phyloP scores from a whole-genome alignment of 805 yeast species.

The Metschnikowia kunwiensis region DNA sequence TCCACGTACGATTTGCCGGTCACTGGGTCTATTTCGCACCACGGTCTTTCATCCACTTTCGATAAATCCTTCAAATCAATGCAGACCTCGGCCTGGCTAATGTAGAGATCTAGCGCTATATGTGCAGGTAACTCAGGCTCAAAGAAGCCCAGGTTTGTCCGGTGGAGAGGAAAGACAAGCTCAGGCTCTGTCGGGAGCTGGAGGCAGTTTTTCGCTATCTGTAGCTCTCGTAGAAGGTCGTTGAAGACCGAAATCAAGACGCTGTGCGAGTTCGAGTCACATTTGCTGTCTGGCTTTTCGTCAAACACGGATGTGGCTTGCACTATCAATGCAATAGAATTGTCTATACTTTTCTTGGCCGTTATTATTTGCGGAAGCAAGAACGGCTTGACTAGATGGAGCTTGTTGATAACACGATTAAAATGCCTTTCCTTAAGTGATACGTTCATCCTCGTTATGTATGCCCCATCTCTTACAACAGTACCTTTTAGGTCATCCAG shows the following conservation, averaged over 20 bases:
- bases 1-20: slow-evolving; percentile 56
- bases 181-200: slow-evolving; percentile 52
- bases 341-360: slow-evolving; percentile 42
- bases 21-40: slow-evolving; percentile 50
- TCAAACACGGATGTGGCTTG: slow-evolving; percentile 21
- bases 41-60: slow-evolving; percentile 54
- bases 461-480: slow-evolving; percentile 52
- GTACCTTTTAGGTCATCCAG: slow-evolving; percentile 60
- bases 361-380: slow-evolving; percentile 46
- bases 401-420: slow-evolving; percentile 29
- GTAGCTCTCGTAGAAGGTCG: slow-evolving; percentile 24
- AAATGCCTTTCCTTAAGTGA: slow-evolving; percentile 41
- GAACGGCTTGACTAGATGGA: slow-evolving; percentile 30
- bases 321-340: slow-evolving; percentile 27
- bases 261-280: slow-evolving; percentile 17
- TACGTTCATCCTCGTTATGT: slow-evolving; percentile 47
- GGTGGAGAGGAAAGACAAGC: slow-evolving; percentile 57
- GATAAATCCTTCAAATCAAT: slow-evolving; percentile 55
- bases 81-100: slow-evolving; percentile 60
- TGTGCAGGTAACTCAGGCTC: slow-evolving; percentile 48
- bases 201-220: slow-evolving; percentile 24
- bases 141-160: slow-evolving; percentile 34
- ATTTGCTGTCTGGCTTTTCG: slow-evolving; percentile 1
- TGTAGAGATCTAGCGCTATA: slow-evolving; percentile 54
- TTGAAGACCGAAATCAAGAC: slow-evolving; percentile 25